phyloP scores from a whole-genome alignment of 2,329 filamentous ascomycete genomes.

The Calonectria ilicicola region DNA sequence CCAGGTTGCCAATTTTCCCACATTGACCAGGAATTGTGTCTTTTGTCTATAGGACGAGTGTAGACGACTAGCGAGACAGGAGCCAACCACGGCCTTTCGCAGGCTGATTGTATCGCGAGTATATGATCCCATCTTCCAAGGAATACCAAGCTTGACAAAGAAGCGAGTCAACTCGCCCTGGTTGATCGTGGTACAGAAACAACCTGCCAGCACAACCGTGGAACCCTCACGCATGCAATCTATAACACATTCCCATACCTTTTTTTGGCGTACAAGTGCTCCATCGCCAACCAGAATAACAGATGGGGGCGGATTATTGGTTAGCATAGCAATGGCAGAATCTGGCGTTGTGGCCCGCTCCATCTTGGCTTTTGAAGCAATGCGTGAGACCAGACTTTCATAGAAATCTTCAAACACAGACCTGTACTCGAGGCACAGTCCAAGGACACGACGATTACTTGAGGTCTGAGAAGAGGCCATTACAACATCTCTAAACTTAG shows the following conservation, averaged over 20 bases:
- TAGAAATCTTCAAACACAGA: not conserved
- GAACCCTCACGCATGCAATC: conserved; percentile 17
- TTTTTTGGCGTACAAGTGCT: not conserved
- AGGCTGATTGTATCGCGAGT: not conserved
- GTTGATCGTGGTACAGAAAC: conserved; percentile 6
- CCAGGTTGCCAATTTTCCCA: conserved; percentile 7
- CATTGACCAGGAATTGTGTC: not conserved
- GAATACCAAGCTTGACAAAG: conserved; percentile 25
- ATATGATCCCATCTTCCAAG: conserved; percentile 23
- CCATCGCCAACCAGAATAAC: conserved; percentile 20
- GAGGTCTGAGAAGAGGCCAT: not conserved
- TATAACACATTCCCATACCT: conserved; percentile 14
- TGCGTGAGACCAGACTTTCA: not conserved
- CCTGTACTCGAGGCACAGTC: conserved; percentile 12
- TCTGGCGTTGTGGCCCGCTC: conserved; percentile 7
- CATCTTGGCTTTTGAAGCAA: conserved; percentile 17
- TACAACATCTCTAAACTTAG: conserved; percentile 9
- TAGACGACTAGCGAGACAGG: not conserved
- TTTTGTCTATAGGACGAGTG: conserved; percentile 14
- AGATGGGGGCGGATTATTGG: not conserved
- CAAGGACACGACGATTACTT: not conserved
- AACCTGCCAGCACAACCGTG: conserved; percentile 17
- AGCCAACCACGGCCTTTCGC: not conserved
- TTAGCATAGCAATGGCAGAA: conserved; percentile 10
- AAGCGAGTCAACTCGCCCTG: conserved; percentile 17